Evolutionary conservation across 179 eudicot genomes (phyloP), one percentile per base, ranked within the genome.

Genomic region (Actinidia chinensis): DNA sequence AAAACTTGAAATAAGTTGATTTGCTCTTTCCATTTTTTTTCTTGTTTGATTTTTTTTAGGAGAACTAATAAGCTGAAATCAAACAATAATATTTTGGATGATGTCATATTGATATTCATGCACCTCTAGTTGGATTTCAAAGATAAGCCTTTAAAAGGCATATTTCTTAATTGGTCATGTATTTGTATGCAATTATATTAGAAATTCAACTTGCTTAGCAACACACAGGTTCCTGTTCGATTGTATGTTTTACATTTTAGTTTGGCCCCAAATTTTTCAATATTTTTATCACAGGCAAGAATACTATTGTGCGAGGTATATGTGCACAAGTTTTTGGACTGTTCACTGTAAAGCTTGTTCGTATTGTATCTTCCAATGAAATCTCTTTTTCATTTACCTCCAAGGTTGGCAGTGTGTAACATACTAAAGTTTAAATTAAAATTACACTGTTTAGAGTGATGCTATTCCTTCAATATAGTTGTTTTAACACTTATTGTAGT

Each of bases 241-340:
- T 23, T 36, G 48, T 65, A 17, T 22, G 13, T 54, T 52, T 43
- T 40, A 44, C 51, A 17, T 60, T 68, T 50, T 47, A 60, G 9
- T 66, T 76, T 46, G 33, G 47, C 28, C 68, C 64, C 7, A 0
- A 43, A 70, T 64, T 76, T 56, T 61, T 63, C 25, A 17, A 66
- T 54, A 77, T 17, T 76, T n/a, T n/a, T n/a, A 22, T 60, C 28
- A 2, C 80, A 88, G 91, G 98, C 44, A 88, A 98, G 82, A 95
- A 95, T 89, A 91, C 89, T 69, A 91, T 95, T 86, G 87, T 95
- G 25, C 80, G 83, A 60, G 97, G 87, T 59, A 89, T 95, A 47
- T 95, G 98, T 76, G 97, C 98, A 13, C 98, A 95, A 82, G 83
- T 95, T 23, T 95, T 90, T 82, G 98, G 98, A 68, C 97, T 95